Base-by-base conservation (phyloP, 768 basidiomycete genomes). In the Boletus rubropictus region DNA sequence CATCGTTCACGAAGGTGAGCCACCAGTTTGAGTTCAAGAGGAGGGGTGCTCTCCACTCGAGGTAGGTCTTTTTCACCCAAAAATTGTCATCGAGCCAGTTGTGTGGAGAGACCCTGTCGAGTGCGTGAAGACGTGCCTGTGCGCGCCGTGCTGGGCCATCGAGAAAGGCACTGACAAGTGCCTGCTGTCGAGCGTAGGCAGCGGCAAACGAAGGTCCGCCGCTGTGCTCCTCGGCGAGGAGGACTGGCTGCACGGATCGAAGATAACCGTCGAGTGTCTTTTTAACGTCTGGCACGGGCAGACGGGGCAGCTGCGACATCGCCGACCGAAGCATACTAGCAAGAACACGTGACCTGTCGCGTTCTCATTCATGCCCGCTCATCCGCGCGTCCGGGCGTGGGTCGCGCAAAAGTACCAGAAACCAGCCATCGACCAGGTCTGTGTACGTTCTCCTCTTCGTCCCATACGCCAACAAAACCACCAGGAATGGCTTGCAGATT, bases 21-120 rank as follows among this genome's bases (percentile, higher is more conserved):
- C 94, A 97, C 93, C 93, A 97, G 60, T 96, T 97, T 3, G 92
- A 94, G 64, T 97, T 86, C 54, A 98, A 69, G 46, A 88, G 72
- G 10, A 98, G 70, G 0, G 94, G 92, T 0, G 80, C 79, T 27
- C 94, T 78, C 82, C 84, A 90, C 67, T 89, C 85, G 40, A 87
- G 81, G 64, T 98, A 98, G 1, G 89, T 82, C 56, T 86, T 85
- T 56, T 85, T 81, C 48, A 81, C 69, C 95, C 94, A 97, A 55
- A 95, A 84, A 46, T 88, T 91, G 63, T 97, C 93, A 53, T 94
- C 80, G 10, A 98, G 77, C 94, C 94, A 98, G 62, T 95, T 96
- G 63, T 84, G 72, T 0, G 91, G 89, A 7, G 92, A 93, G 1
- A 73, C 69, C 54, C 75, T 80, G 69, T 95, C 92, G 42, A 96